phyloP scores from a whole-genome alignment of 352 stramenopile genomes.

The Phytophthora multivora region DNA sequence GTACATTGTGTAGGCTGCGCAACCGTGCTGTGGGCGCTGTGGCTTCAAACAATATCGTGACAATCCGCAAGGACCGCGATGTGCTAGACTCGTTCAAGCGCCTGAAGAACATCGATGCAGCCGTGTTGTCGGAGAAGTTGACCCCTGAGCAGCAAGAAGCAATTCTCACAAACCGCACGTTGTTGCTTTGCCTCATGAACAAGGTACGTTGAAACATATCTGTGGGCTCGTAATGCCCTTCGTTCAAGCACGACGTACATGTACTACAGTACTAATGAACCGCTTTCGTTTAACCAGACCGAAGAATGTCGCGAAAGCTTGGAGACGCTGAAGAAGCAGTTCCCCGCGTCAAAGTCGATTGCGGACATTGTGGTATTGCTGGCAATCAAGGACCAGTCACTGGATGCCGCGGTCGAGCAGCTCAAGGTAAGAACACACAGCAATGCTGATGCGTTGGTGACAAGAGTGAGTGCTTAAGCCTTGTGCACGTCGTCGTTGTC shows the following conservation, averaged over 20 bases:
- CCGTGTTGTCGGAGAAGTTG: constrained; percentile 66
- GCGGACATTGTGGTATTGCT: constrained; percentile 73
- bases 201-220: constrained; percentile 45
- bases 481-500: not conserved
- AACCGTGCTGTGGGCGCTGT: constrained; percentile 70
- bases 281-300: constrained; percentile 33
- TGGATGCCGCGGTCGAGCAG: constrained; percentile 51
- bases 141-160: constrained; percentile 65
- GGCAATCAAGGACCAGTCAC: constrained; percentile 68
- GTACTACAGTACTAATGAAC: constrained; percentile 17
- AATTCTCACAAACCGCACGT: constrained; percentile 73
- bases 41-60: constrained; percentile 83
- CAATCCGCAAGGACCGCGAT: constrained; percentile 78
- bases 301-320: constrained; percentile 71
- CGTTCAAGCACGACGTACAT: not conserved
- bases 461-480: not conserved
- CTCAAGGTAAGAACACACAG: constrained; percentile 35
- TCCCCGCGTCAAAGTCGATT: constrained; percentile 58
- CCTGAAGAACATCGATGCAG: constrained; percentile 66
- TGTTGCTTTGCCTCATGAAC: constrained; percentile 77
- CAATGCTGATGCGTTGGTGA: not conserved
- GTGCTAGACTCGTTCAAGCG: constrained; percentile 87
- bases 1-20: constrained; percentile 41
- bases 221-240: not conserved
- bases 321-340: constrained; percentile 56